A percentile compares a stretch with the other conserved stretches of the same genome.
phyloP scores from a whole-genome alignment of 148 eudicot species.

The Dianthus caryophyllus region DNA sequence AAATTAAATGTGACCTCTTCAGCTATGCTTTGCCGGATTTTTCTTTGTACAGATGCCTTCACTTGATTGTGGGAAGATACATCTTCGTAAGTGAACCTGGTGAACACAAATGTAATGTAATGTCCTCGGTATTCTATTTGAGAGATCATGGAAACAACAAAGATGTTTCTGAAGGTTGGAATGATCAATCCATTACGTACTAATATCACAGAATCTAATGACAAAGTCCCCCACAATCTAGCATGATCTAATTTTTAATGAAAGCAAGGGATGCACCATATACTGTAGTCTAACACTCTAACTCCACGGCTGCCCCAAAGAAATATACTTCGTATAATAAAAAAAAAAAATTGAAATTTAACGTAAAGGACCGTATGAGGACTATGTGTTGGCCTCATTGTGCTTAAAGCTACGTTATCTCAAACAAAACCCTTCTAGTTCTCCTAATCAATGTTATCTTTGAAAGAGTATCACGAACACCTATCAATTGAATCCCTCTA shows the following conservation, averaged over 20 bases:
- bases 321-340: neutral
- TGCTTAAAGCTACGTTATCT: neutral
- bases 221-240: neutral
- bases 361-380: neutral
- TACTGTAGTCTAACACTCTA: too few species aligned
- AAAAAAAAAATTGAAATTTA: neutral
- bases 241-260: too few species aligned
- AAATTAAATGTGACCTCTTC: slow-evolving; percentile 54
- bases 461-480: neutral
- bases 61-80: slow-evolving; percentile 99
- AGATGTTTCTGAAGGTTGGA: neutral
- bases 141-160: slow-evolving; percentile 3
- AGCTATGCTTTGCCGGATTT: slow-evolving; percentile 83
- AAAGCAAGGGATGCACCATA: too few species aligned
- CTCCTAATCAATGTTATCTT: neutral
- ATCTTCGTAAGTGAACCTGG: slow-evolving; percentile 86
- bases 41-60: slow-evolving; percentile 92
- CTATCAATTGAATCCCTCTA: neutral
- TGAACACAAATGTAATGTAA: slow-evolving; percentile 1
- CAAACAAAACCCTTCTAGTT: neutral
- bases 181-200: neutral
- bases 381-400: neutral
- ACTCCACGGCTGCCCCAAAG: neutral
- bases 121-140: neutral
- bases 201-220: neutral